Evolutionary conservation across 495 filamentous ascomycete species (phyloP).

Genomic region (Elaphomyces granulatus): DNA sequence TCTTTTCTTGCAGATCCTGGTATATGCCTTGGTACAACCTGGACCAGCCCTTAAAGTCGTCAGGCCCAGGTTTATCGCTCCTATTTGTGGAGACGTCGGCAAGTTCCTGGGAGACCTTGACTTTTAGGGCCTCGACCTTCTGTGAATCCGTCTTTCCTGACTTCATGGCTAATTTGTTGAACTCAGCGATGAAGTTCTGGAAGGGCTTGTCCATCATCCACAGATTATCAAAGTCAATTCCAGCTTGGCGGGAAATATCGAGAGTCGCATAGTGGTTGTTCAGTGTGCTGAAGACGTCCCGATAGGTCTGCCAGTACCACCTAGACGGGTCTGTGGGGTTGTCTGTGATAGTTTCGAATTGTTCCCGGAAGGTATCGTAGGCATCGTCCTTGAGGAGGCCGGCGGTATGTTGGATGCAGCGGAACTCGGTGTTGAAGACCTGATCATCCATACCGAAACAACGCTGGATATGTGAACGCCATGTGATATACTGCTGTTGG

Average conservation of each 20-base stretch:
- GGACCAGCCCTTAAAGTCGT: neutral
- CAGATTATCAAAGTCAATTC: neutral
- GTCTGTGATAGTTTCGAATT: neutral
- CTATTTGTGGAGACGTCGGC: neutral
- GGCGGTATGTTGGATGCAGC: neutral
- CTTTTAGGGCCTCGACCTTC: neutral
- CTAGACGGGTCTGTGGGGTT: neutral
- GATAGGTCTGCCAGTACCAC: neutral
- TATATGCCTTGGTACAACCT: neutral
- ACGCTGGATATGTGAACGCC: neutral
- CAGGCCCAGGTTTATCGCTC: neutral
- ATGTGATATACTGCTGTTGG: neutral
- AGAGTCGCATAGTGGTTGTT: neutral
- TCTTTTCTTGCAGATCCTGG: neutral
- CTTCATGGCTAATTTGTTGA: neutral
- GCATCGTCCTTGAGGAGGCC: neutral
- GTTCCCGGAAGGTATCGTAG: neutral
- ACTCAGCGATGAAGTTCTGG: neutral
- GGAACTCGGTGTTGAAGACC: neutral
- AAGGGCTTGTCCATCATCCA: neutral
- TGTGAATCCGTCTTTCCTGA: neutral
- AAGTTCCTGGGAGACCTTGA: neutral
- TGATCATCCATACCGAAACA: neutral
- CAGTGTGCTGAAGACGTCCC: neutral
- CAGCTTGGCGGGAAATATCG: neutral